phyloP scores from a whole-genome alignment of 73 alveolate species.

The Tetrahymena malaccensis region DNA sequence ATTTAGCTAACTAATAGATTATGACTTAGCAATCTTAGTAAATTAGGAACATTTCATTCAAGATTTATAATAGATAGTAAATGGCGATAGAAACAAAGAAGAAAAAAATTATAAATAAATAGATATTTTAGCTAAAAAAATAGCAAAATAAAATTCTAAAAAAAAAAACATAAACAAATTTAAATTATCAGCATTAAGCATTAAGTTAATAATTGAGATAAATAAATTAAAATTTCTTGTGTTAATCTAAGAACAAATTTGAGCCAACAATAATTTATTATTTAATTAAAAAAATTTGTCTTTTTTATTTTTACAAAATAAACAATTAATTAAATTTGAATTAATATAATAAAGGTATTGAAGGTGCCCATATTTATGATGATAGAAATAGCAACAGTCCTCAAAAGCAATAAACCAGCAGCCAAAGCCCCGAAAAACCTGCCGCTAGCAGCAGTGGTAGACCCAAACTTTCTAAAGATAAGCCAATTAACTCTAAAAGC shows the following conservation, averaged over 20 bases:
- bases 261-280: neutral
- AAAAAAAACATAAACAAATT: too few species aligned
- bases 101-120: too few species aligned
- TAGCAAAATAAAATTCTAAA: neutral
- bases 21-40: neutral
- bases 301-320: too few species aligned
- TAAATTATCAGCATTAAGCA: neutral
- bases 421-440: neutral
- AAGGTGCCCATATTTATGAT: conserved; percentile 5
- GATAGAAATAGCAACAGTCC: neutral
- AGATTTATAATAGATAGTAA: neutral
- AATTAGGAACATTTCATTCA: neutral
- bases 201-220: too few species aligned
- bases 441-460: neutral
- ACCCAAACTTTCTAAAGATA: neutral
- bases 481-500: conserved; percentile 17
- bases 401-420: neutral
- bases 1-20: neutral
- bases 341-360: neutral
- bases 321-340: neutral
- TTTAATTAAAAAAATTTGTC: too few species aligned
- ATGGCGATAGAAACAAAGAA: neutral
- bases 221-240: neutral
- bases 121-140: neutral
- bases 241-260: neutral